Conservation (phyloP, 1,139 yeast genomes). For the Pichia norvegensis region DNA sequence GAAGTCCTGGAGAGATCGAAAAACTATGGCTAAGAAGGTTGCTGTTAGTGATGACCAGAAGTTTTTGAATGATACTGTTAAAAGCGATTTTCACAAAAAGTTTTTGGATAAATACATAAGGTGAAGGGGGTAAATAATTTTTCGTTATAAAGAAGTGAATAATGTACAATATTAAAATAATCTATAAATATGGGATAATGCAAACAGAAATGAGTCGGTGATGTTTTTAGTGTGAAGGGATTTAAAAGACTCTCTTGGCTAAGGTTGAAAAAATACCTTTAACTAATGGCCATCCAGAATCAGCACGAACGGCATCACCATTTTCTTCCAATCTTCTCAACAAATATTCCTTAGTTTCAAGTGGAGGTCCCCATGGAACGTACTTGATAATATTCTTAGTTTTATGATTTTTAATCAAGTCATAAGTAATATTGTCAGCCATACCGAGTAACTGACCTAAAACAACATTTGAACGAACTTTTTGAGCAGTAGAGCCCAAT, state of each 20-base stretch:
- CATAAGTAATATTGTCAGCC: constrained; percentile 86
- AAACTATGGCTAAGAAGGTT: constrained; percentile 3
- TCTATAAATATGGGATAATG: not conserved
- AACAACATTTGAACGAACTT: constrained; percentile 55
- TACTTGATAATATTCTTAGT: constrained; percentile 81
- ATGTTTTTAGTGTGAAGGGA: not conserved
- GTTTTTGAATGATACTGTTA: constrained; percentile 59
- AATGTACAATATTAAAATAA: not conserved
- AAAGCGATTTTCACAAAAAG: constrained; percentile 62
- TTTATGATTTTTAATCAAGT: constrained; percentile 54
- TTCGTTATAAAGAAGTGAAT: too few species aligned
- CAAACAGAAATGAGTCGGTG: not conserved
- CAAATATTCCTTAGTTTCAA: constrained; percentile 86
- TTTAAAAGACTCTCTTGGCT: constrained; percentile 33
- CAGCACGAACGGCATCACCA: constrained; percentile 88
- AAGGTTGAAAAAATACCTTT: constrained; percentile 46
- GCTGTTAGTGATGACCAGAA: constrained; percentile 13
- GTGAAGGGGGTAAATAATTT: constrained; percentile 19
- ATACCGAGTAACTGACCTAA: constrained; percentile 91
- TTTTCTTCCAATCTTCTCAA: constrained; percentile 91
- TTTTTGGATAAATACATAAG: constrained; percentile 61
- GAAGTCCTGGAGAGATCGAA: constrained; percentile 37
- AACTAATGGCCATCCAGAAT: constrained; percentile 75
- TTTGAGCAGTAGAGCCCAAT: constrained; percentile 9
- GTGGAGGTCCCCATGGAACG: constrained; percentile 97